phyloP scores from a whole-genome alignment of 75 land plant species.

The Pinus tabuliformis region DNA sequence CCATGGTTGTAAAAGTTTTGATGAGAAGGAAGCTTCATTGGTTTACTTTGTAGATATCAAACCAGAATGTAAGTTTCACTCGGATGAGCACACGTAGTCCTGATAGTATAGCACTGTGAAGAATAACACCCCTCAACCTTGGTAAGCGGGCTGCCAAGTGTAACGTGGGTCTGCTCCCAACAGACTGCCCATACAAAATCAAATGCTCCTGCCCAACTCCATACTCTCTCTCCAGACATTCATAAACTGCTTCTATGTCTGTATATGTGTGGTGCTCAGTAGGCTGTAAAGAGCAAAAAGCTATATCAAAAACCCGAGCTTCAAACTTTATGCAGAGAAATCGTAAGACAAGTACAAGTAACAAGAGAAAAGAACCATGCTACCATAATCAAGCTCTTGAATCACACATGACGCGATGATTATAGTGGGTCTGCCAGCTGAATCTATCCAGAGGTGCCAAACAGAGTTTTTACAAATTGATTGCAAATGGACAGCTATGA shows the following conservation, averaged over 20 bases:
- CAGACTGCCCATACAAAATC: slow-evolving; percentile 91
- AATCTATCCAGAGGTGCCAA: no score
- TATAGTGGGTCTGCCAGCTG: no score
- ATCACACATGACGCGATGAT: no score
- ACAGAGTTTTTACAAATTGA: neutral
- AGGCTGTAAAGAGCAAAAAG: slow-evolving; percentile 46
- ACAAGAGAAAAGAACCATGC: neutral
- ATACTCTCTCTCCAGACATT: slow-evolving; percentile 69
- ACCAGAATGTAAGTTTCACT: slow-evolving; percentile 61
- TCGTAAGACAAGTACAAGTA: neutral
- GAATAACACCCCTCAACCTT: slow-evolving; percentile 72
- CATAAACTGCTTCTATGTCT: slow-evolving; percentile 85
- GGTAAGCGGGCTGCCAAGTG: slow-evolving; percentile 76
- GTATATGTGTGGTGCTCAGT: slow-evolving; percentile 83
- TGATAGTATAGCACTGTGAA: slow-evolving; percentile 87
- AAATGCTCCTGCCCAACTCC: slow-evolving; percentile 80
- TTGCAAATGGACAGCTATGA: neutral
- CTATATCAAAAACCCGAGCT: neutral
- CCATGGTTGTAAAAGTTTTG: neutral
- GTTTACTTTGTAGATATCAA: slow-evolving; percentile 73
- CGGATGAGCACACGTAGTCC: slow-evolving; percentile 82
- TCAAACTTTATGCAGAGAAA: neutral
- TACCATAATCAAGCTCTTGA: neutral
- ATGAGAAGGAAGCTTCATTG: neutral
- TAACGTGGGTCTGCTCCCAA: slow-evolving; percentile 88